Evolutionary conservation across 257 asterid genomes (phyloP).

Genomic region (Salvia hispanica): DNA sequence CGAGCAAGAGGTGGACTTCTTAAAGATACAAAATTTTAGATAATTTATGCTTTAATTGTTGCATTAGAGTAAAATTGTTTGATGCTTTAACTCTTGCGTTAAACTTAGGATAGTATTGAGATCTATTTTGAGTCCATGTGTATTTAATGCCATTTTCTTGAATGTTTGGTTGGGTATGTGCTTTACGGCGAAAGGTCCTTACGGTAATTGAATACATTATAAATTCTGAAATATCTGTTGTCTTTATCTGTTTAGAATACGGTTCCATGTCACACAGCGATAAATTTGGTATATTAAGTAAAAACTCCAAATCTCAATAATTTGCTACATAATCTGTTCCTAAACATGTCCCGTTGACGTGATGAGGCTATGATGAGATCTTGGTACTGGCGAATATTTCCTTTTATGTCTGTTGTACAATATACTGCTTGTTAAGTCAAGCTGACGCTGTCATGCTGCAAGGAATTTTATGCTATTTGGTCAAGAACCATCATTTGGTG

Average conservation of each 20-base stretch:
- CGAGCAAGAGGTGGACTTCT: conserved; percentile 68
- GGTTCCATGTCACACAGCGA: background rate
- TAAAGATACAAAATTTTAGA: background rate
- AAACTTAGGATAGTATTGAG: background rate
- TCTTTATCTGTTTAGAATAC: background rate
- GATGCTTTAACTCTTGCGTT: background rate
- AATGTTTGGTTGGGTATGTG: conserved; percentile 5
- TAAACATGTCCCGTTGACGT: background rate
- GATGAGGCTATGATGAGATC: background rate
- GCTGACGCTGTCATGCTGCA: background rate
- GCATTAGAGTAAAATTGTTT: background rate
- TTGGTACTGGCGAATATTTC: background rate
- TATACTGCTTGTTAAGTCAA: background rate
- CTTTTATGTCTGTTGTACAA: background rate
- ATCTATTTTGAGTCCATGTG: conserved; percentile 4
- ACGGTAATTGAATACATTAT: background rate
- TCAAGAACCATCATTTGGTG: background rate
- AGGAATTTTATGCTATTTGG: background rate
- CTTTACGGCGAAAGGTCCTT: background rate
- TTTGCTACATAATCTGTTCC: background rate
- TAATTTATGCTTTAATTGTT: background rate
- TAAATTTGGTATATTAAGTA: background rate
- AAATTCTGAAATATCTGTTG: background rate
- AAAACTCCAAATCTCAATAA: background rate
- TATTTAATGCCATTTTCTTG: conserved; percentile 12